These are phyloP conservation scores for Protomyces macrosporus DNA, from an alignment of 1,139 yeast species.

Conservation along the genomic window DNA sequence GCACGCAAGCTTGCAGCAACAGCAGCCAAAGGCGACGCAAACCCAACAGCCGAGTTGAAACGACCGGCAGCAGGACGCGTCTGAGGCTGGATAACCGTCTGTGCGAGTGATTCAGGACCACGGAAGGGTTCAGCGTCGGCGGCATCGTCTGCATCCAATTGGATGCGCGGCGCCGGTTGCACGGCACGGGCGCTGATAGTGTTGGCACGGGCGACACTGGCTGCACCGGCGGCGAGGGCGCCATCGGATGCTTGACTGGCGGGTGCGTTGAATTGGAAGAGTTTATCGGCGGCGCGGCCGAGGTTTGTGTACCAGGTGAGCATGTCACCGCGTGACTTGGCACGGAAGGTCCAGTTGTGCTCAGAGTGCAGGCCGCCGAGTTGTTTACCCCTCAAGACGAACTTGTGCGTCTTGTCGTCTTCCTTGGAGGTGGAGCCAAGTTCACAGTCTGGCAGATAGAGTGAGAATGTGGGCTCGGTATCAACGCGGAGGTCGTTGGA, in stretches of 20 bases:
- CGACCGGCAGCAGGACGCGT: conserved; percentile 21
- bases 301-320: conserved; percentile 78
- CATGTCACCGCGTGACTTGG: conserved; percentile 72
- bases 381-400: conserved; percentile 70
- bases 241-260: neutral
- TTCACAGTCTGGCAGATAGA: conserved; percentile 73
- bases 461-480: conserved; percentile 79
- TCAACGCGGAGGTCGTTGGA: conserved; percentile 76
- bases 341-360: conserved; percentile 89
- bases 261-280: conserved; percentile 7
- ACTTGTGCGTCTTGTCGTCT: conserved; percentile 60
- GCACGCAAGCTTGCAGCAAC: conserved; percentile 15
- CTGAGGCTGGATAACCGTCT: neutral
- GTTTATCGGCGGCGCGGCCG: conserved; percentile 37
- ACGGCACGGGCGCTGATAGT: neutral
- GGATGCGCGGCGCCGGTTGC: neutral
- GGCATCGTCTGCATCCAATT: conserved; percentile 6
- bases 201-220: neutral
- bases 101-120: conserved; percentile 5
- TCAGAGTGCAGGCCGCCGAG: conserved; percentile 53
- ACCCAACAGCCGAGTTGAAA: conserved; percentile 4
- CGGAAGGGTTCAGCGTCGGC: conserved; percentile 15
- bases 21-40: conserved; percentile 11
- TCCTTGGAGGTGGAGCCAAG: conserved; percentile 75
- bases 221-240: neutral